These are phyloP conservation scores for Zopfochytrium polystomum DNA, from an alignment of 371 early-diverging fungal genomes.

Conservation along the genomic window DNA sequence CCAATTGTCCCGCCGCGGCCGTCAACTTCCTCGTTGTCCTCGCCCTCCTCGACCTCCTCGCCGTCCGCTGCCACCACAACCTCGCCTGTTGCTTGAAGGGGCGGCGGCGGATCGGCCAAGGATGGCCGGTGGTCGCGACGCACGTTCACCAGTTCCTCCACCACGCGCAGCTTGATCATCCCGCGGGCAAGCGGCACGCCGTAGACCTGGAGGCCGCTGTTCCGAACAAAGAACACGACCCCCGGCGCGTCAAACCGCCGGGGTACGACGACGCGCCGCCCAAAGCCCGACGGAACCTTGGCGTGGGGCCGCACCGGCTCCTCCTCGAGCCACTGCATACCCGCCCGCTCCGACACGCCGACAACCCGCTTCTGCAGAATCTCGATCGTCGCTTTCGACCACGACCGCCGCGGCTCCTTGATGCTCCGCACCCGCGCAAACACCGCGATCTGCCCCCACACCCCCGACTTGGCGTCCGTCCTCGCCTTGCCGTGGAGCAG, in stretches of 20 bases:
- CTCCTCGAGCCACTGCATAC: not conserved
- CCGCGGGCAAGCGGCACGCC: not conserved
- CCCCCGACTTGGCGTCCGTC: no score
- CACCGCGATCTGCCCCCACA: slow-evolving; percentile 10
- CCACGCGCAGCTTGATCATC: not conserved
- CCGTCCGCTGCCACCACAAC: not conserved
- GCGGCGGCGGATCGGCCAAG: not conserved
- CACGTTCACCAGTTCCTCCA: not conserved
- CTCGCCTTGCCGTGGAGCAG: no score
- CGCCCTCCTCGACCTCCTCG: not conserved
- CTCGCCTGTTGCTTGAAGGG: not conserved
- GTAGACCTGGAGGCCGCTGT: slow-evolving; percentile 1
- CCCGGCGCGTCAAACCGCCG: slow-evolving; percentile 3
- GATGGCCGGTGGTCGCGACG: not conserved
- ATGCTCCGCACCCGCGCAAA: slow-evolving; percentile 6
- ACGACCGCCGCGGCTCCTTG: not conserved
- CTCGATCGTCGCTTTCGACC: slow-evolving; percentile 1
- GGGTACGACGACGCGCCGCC: not conserved
- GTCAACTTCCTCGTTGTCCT: no score
- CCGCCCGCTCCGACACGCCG: not conserved
- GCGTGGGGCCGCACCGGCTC: not conserved
- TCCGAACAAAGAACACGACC: not conserved
- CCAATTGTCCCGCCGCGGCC: no score
- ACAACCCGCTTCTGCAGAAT: slow-evolving; percentile 2
- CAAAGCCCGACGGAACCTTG: not conserved